Conservation (phyloP, 352 stramenopile genomes). For the Pythium sukuiense region DNA sequence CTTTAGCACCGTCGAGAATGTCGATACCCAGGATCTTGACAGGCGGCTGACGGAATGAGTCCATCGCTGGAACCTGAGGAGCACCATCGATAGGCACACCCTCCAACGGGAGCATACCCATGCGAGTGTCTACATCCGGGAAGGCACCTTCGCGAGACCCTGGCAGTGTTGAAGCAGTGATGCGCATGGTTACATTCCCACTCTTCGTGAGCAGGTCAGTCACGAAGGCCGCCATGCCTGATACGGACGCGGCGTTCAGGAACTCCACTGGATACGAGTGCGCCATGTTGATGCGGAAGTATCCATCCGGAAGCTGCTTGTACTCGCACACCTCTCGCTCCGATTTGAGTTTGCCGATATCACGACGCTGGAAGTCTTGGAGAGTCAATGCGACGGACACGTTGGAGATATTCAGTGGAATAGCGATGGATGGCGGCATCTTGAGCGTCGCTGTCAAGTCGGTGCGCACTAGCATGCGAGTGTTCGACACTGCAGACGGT, state of each 20-base stretch:
- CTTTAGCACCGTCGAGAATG: slow-evolving; percentile 48
- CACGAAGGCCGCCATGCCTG: slow-evolving; percentile 60
- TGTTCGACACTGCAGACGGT: slow-evolving; percentile 42
- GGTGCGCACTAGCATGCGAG: slow-evolving; percentile 65
- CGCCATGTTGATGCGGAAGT: slow-evolving; percentile 76
- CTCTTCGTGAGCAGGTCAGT: slow-evolving; percentile 56
- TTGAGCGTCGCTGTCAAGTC: slow-evolving; percentile 66
- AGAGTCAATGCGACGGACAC: slow-evolving; percentile 61
- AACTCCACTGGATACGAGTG: slow-evolving; percentile 68
- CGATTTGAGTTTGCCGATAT: slow-evolving; percentile 56
- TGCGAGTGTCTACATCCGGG: slow-evolving; percentile 65
- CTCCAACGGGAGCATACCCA: slow-evolving; percentile 66
- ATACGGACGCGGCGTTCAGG: slow-evolving; percentile 31
- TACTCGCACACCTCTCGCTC: slow-evolving; percentile 59
- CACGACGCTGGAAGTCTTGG: slow-evolving; percentile 32
- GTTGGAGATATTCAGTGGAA: slow-evolving; percentile 66
- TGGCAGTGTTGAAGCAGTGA: slow-evolving; percentile 32
- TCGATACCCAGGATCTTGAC: slow-evolving; percentile 65
- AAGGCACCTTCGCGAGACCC: slow-evolving; percentile 36
- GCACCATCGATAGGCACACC: slow-evolving; percentile 61
- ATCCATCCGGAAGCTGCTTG: slow-evolving; percentile 50
- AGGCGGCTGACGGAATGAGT: slow-evolving; percentile 63
- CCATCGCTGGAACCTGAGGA: slow-evolving; percentile 60
- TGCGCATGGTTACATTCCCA: slow-evolving; percentile 56
- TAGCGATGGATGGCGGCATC: slow-evolving; percentile 71